A percentile compares a stretch with the other conserved stretches of the same genome.
These are phyloP conservation scores for Solanum habrochaites DNA, from an alignment of 257 asterid genomes.

Conservation along the genomic window DNA sequence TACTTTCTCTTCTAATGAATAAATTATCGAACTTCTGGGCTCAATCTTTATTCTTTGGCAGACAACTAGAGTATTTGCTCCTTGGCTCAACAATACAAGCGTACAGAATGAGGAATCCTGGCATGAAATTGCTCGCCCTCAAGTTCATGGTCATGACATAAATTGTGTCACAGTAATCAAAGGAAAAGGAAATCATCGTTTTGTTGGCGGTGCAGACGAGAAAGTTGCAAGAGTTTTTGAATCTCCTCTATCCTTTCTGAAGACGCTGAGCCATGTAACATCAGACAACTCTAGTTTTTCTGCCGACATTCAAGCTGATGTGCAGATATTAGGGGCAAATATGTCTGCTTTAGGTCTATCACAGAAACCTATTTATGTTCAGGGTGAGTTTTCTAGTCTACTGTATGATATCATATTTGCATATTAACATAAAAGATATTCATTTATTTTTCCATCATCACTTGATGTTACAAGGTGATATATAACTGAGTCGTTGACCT, in stretches of 20 bases:
- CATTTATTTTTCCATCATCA: neutral
- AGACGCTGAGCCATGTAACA: slow-evolving; percentile 60
- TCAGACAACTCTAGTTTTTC: slow-evolving; percentile 18
- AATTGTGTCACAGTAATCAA: slow-evolving; percentile 64
- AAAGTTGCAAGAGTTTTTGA: slow-evolving; percentile 95
- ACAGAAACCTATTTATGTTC: slow-evolving; percentile 88
- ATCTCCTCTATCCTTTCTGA: slow-evolving; percentile 83
- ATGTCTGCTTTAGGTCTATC: slow-evolving; percentile 97
- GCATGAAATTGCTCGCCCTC: slow-evolving; percentile 99
- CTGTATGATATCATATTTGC: neutral
- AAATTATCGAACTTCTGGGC: neutral
- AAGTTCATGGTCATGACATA: slow-evolving; percentile 96
- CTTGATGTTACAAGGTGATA: neutral
- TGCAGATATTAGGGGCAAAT: slow-evolving; percentile 93
- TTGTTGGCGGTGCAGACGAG: slow-evolving; percentile 92
- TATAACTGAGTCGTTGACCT: neutral
- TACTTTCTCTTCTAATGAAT: neutral
- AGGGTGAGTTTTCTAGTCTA: slow-evolving; percentile 34
- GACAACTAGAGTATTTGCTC: slow-evolving; percentile 78
- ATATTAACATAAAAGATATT: neutral
- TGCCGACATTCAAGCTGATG: slow-evolving; percentile 47
- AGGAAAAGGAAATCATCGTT: slow-evolving; percentile 88
- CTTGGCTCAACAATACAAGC: slow-evolving; percentile 44
- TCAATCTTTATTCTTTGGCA: slow-evolving; percentile 22
- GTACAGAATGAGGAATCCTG: slow-evolving; percentile 45